Conservation (phyloP, 139 green algal genomes). For the Coccomyxa sp. region DNA sequence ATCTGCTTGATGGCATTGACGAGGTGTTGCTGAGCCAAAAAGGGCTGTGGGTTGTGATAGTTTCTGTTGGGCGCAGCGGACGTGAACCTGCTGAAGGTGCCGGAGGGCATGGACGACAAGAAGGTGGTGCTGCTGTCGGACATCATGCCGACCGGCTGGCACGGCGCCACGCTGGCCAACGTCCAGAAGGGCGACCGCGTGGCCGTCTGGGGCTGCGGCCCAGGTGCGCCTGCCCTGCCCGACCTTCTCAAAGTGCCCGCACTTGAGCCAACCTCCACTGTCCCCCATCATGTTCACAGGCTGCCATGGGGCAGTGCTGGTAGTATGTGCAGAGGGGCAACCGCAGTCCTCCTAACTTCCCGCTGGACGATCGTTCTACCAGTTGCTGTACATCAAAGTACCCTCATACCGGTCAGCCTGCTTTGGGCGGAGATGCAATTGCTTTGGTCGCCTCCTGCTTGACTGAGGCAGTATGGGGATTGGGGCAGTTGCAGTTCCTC, state of each 20-base stretch:
- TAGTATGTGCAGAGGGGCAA: too few relatives aligned
- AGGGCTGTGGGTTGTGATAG: background rate
- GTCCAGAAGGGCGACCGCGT: constrained; percentile 58
- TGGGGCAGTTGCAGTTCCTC: background rate
- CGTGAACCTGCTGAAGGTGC: constrained; percentile 58
- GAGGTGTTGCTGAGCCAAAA: background rate
- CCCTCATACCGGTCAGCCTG: too few relatives aligned
- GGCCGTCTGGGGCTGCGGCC: constrained; percentile 72
- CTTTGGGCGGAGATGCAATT: background rate
- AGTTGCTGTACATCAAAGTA: background rate
- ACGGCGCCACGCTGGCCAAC: constrained; percentile 51
- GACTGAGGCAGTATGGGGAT: background rate
- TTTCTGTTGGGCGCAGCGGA: constrained; percentile 21
- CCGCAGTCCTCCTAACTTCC: too few relatives aligned
- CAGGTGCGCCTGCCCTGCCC: constrained; percentile 38
- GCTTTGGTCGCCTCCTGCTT: too few relatives aligned
- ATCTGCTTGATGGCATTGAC: background rate
- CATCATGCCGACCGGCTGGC: constrained; percentile 64
- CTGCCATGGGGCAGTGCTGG: background rate
- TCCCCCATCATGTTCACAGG: background rate
- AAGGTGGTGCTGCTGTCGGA: constrained; percentile 63
- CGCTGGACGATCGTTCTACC: background rate
- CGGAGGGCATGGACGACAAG: constrained; percentile 21
- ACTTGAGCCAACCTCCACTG: background rate
- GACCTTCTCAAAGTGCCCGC: background rate